Percentiles rank a stretch among this genome's conserved stretches.
These are phyloP conservation scores for Suillus cothurnatus DNA, from an alignment of 768 basidiomycete genomes.

Conservation along the genomic window DNA sequence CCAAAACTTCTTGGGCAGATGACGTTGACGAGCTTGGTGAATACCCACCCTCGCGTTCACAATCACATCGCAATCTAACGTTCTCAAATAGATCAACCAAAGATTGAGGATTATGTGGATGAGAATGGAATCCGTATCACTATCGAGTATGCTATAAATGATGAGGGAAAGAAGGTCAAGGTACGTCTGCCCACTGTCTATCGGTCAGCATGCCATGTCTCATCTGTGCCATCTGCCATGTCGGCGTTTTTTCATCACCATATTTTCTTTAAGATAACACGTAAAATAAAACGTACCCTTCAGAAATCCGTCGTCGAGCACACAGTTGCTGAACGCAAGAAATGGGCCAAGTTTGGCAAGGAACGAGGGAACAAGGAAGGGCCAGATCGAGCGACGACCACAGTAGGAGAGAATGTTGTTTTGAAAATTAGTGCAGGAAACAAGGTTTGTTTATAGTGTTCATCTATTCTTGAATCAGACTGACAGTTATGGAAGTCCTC, in stretches of 20 bases:
- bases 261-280: constrained; percentile 62
- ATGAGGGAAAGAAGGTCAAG: constrained; percentile 95
- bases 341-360: constrained; percentile 91
- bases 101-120: constrained; percentile 72
- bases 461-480: not conserved
- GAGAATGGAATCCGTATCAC: constrained; percentile 88
- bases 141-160: constrained; percentile 81
- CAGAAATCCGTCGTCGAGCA: constrained; percentile 95
- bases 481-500: constrained; percentile 40
- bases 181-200: constrained; percentile 41
- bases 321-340: constrained; percentile 89
- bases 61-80: constrained; percentile 7
- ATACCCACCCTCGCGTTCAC: constrained; percentile 14
- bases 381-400: constrained; percentile 92
- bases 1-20: constrained; percentile 86
- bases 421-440: constrained; percentile 66
- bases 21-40: constrained; percentile 78
- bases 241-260: not conserved
- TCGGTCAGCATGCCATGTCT: not conserved
- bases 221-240: not conserved
- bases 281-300: constrained; percentile 81
- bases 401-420: constrained; percentile 75
- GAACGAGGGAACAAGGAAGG: constrained; percentile 88
- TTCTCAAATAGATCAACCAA: constrained; percentile 44
- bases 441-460: constrained; percentile 44